Evolutionary conservation across 352 stramenopile genomes (phyloP), one percentile per base, ranked within the genome.

Genomic region (Phytophthora idaei): DNA sequence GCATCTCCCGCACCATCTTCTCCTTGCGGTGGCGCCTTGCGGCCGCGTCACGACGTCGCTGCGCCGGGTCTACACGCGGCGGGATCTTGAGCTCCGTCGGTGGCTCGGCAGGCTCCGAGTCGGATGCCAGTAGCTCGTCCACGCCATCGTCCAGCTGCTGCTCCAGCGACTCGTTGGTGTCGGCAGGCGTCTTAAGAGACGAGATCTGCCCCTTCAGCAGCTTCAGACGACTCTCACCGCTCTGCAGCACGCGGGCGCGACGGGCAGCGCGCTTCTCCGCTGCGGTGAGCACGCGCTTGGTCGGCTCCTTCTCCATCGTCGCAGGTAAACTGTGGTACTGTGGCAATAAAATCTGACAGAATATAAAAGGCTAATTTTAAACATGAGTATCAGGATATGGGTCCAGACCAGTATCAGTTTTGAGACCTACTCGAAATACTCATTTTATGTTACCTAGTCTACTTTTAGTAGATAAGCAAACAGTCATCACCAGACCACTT

Each of bases 41-140:
- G 9, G 84, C 83, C 25, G 86, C 86, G 25, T 94, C 83, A n/a
- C 83, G 79, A 42, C 86, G 82, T 29, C 86, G 77, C 62, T 92
- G 80, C 8, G 73, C 82, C 0, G 83, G 83, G 46, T 92, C 81
- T 32, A 89, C 76, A n/a, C 82, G 82, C 25, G 64, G 4, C 0
- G 82, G 69, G 10, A 89, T 77, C 48, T 81, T 75, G 9, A 83
- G 56, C 15, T 77, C 77, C 7, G 41, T 55, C 3, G 31, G 6
- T 0, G 27, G 46, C 0, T 67, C 61, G 10, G 56, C 27, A 0
- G 11, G 25, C 7, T 49, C 29, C 2, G 44, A 34, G 1, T 61
- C 53, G 2, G 61, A 52, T 0, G 67, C 63, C 56, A 86, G 41
- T n/a, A 85, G 61, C 57, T 90, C 81, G 6, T 81, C 60, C 5